Base-by-base conservation (phyloP, 2,329 filamentous ascomycete genomes). In the Xylaria sp. region DNA sequence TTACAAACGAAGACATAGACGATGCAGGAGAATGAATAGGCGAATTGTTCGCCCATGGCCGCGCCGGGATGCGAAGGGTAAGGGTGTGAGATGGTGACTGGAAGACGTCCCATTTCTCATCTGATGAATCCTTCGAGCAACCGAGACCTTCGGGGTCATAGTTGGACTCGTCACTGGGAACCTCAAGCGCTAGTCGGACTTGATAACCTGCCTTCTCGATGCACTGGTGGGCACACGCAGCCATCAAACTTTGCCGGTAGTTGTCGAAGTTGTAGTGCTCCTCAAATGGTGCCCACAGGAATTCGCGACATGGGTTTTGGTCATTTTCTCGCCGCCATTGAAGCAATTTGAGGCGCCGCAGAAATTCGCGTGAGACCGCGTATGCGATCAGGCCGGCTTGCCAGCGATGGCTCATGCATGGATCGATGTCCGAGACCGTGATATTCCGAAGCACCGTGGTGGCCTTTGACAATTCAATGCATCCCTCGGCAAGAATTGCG, bases 281-380 rank as follows among this genome's bases (percentile, higher is more conserved):
- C 19, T 69, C 65, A 10, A 70, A 68, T 3, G 37, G 13, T 1
- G 10, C 39, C 63, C 64, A 70, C 1, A 70, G 51, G 37, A 68
- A 64, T 5, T 61, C 55, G 3, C 46, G 42, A 7, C 5, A 10
- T 2, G 1, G 5, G 2, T n/a, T 3, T 6, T 6, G 13, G 42
- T n/a, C n/a, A 16, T 16, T 46, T 46, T 34, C 8, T 37, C 16
- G 47, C 5, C 54, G 53, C 19, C 56, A 63, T 9, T 60, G 44
- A 3, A 69, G 58, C 2, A 63, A 58, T 23, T 63, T 68, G n/a
- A 70, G 55, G 2, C 69, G 65, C 11, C 69, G 63, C 0, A 71
- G 11, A 7, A 70, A 66, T 50, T 71, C 69, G 11, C 66, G 64
- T 2, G 60, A 65, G 9, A 70, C 11, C 0, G 67, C 68, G 51